phyloP scores from a whole-genome alignment of 2,329 filamentous ascomycete genomes.

The Scedosporium dehoogii region DNA sequence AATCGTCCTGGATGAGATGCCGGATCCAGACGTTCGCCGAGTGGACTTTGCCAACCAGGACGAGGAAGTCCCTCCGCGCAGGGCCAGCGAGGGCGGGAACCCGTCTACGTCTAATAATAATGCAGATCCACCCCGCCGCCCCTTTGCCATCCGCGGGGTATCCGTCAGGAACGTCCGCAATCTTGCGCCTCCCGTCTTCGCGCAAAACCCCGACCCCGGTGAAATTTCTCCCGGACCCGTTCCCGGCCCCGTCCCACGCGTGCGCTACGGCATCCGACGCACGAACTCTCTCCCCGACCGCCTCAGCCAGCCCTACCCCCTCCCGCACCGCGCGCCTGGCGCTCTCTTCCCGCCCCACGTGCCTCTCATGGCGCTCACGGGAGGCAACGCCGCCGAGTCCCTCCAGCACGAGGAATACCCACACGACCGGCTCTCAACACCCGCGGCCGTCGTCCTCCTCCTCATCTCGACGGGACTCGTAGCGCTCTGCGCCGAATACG shows the following conservation, averaged over 20 bases:
- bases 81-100: constrained; percentile 15
- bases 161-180: constrained; percentile 55
- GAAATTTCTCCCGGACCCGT: constrained; percentile 13
- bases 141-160: constrained; percentile 49
- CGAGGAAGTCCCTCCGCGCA: background rate
- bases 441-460: constrained; percentile 49
- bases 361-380: constrained; percentile 26
- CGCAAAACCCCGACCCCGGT: constrained; percentile 27
- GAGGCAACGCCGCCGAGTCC: constrained; percentile 14
- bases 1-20: background rate
- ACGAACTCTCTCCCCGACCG: constrained; percentile 67
- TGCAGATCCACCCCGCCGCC: constrained; percentile 20
- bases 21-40: constrained; percentile 31
- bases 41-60: constrained; percentile 44
- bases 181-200: constrained; percentile 63
- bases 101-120: constrained; percentile 13
- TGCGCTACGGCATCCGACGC: constrained; percentile 57
- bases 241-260: constrained; percentile 41
- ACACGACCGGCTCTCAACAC: constrained; percentile 38
- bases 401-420: constrained; percentile 18
- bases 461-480: constrained; percentile 56
- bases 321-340: constrained; percentile 34
- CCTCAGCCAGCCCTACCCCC: constrained; percentile 35
- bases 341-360: constrained; percentile 38
- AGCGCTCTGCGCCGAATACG: constrained; percentile 59